Conservation (phyloP, 2,329 filamentous ascomycete species). For the Talaromyces funiculosus region DNA sequence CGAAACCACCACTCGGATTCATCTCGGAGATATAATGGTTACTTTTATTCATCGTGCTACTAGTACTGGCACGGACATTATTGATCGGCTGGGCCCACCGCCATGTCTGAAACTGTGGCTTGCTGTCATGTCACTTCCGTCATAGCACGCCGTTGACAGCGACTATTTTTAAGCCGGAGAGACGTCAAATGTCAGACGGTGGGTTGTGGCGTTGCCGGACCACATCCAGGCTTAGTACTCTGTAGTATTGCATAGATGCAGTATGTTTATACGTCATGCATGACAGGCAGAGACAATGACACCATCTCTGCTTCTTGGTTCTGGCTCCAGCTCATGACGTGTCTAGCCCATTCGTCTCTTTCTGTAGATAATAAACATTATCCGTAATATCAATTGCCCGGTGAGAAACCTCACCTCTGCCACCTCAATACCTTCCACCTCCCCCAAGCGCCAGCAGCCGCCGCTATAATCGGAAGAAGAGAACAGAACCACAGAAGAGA, state of each 20-base stretch:
- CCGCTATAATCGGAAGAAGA: neutral
- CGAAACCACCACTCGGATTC: neutral
- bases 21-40: neutral
- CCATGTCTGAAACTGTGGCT: neutral
- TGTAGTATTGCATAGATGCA: neutral
- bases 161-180: neutral
- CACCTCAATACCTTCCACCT: neutral
- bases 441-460: neutral
- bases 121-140: neutral
- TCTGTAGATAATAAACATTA: neutral
- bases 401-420: neutral
- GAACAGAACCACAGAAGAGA: neutral
- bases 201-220: too few relatives aligned
- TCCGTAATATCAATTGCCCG: neutral
- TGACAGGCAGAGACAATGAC: neutral
- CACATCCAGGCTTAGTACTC: too few relatives aligned
- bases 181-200: too few relatives aligned
- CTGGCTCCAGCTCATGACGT: neutral
- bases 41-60: neutral
- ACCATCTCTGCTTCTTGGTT: neutral
- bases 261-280: neutral
- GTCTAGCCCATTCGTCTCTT: slow-evolving; percentile 1
- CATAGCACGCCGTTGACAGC: neutral
- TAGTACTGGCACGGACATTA: neutral
- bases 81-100: neutral